phyloP scores from a whole-genome alignment of 306 rosid species.

The Casuarina cunninghamiana region DNA sequence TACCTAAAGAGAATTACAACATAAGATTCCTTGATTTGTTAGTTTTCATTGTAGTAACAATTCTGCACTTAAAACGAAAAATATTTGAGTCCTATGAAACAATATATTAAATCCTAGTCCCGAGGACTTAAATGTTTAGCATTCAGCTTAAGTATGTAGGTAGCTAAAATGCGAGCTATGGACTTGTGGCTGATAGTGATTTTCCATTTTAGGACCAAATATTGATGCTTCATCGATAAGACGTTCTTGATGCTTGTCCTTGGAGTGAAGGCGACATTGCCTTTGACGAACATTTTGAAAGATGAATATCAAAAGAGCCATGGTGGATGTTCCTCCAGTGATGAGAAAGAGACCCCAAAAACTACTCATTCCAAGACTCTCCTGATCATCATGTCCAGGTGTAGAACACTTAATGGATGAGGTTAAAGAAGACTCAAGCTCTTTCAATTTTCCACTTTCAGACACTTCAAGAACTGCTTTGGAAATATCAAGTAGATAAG shows the following conservation, averaged over 20 bases:
- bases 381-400: background rate
- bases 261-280: background rate
- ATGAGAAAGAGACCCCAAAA: constrained; percentile 5
- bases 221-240: background rate
- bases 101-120: no score
- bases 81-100: no score
- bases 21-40: no score
- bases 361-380: background rate
- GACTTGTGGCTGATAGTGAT: background rate
- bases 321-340: background rate
- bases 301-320: background rate
- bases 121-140: background rate
- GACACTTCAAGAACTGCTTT: background rate
- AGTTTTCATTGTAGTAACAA: no score
- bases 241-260: background rate
- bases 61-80: no score
- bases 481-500: constrained; percentile 6
- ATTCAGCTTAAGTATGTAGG: background rate
- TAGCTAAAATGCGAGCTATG: background rate
- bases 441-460: background rate
- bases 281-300: background rate
- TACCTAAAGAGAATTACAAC: no score
- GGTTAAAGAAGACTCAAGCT: background rate
- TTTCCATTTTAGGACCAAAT: background rate
- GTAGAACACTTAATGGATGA: background rate